Evolutionary conservation across 805 yeast species (phyloP).

Genomic region (Pichia cephalocereana): DNA sequence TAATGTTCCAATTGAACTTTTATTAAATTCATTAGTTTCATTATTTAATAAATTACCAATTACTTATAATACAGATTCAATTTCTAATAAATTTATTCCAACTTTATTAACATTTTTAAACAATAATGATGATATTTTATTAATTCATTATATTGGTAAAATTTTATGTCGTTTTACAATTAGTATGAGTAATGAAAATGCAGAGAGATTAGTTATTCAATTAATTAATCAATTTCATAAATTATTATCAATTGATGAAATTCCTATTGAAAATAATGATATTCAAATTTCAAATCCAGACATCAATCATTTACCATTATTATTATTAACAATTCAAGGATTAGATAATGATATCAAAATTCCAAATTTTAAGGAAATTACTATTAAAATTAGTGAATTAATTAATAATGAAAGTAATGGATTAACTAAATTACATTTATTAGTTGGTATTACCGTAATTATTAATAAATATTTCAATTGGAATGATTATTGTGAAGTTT

Average conservation of each 20-base stretch:
- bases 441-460: constrained; percentile 6
- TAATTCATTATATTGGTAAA: constrained; percentile 1
- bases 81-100: constrained; percentile 4
- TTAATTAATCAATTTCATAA: not conserved
- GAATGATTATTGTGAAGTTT: not conserved
- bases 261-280: not conserved
- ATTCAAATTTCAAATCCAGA: not conserved
- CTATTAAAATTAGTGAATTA: not conserved
- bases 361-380: not conserved
- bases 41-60: constrained; percentile 3
- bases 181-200: constrained; percentile 1
- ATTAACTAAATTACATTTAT: constrained; percentile 2
- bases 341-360: constrained; percentile 1
- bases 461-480: constrained; percentile 9
- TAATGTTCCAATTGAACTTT: not conserved
- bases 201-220: not conserved
- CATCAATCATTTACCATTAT: constrained; percentile 1
- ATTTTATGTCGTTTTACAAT: constrained; percentile 3
- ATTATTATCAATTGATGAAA: not conserved
- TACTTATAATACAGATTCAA: constrained; percentile 2
- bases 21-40: constrained; percentile 3
- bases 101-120: constrained; percentile 1
- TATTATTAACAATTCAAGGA: constrained; percentile 5
- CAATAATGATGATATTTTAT: not conserved
- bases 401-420: not conserved